These are phyloP conservation scores for Coniosporium tulheliwenetii DNA, from an alignment of 2,329 filamentous ascomycete species.

Conservation along the genomic window DNA sequence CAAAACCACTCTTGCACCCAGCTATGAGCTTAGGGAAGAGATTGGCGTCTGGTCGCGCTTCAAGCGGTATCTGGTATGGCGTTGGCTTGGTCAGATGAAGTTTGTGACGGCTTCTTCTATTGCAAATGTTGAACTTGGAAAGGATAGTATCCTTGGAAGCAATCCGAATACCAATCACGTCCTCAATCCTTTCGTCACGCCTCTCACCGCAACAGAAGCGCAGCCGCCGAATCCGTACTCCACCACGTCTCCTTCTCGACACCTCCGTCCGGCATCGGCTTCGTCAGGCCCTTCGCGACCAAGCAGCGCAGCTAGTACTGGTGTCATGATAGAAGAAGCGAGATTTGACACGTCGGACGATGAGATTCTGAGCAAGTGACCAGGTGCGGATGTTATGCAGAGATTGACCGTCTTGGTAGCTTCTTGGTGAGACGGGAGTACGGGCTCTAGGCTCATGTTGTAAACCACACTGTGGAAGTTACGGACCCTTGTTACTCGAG, in stretches of 20 bases:
- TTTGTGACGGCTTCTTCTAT: conserved; percentile 9
- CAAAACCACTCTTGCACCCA: conserved; percentile 16
- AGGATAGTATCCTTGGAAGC: conserved; percentile 6
- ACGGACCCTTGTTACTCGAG: no score
- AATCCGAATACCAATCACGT: conserved; percentile 10
- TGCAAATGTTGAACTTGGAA: conserved; percentile 3
- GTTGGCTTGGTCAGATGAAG: conserved; percentile 23
- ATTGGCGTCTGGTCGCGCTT: conserved; percentile 21
- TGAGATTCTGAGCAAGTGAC: conserved; percentile 7
- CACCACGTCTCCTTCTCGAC: no score
- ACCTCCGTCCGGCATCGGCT: no score
- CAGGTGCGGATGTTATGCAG: background rate
- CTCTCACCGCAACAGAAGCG: no score
- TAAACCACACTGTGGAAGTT: no score
- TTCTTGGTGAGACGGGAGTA: no score
- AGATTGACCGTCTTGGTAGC: no score
- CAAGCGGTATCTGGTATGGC: conserved; percentile 21
- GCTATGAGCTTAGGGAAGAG: no score
- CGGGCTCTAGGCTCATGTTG: no score
- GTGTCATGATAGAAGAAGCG: conserved; percentile 24
- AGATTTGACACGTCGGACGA: conserved; percentile 20
- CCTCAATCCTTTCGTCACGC: no score
- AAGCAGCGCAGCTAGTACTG: conserved; percentile 14
- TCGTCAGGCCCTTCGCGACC: conserved; percentile 8
- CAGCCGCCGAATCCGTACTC: no score